phyloP scores from a whole-genome alignment of 2,329 filamentous ascomycete species.

The Fusarium sp. region DNA sequence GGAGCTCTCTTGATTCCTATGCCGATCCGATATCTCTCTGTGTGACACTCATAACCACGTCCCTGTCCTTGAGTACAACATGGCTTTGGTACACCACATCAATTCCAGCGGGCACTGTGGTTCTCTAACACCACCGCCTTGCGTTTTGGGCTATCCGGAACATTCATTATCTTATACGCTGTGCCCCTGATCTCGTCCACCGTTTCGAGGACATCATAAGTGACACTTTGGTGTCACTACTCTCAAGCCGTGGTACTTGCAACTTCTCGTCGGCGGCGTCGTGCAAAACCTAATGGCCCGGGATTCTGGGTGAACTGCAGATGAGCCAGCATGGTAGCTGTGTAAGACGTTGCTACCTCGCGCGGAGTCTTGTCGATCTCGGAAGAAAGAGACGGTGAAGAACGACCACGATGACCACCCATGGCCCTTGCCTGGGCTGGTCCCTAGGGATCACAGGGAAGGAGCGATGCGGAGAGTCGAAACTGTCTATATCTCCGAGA shows the following conservation, averaged over 20 bases:
- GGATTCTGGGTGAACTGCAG: conserved; percentile 13
- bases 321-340: conserved; percentile 12
- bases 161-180: conserved; percentile 7
- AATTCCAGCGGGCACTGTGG: background rate
- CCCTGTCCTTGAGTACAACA: background rate
- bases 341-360: conserved; percentile 10
- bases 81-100: background rate
- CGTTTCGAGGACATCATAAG: conserved; percentile 20
- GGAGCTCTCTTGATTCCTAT: conserved; percentile 7
- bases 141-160: background rate
- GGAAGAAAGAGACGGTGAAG: conserved; percentile 9
- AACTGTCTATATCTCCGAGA: background rate
- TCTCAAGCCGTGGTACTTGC: conserved; percentile 28
- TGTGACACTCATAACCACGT: background rate
- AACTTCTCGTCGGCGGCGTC: conserved; percentile 27
- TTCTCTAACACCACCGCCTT: conserved; percentile 14
- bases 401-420: conserved; percentile 10
- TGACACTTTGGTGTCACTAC: conserved; percentile 33
- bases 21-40: background rate
- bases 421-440: conserved; percentile 10
- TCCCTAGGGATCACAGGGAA: conserved; percentile 17
- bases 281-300: conserved; percentile 12
- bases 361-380: conserved; percentile 13
- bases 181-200: conserved; percentile 11
- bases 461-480: conserved; percentile 2